Evolutionary conservation across 2,329 filamentous ascomycete genomes (phyloP).

Genomic region (Fusarium fracticaudum): DNA sequence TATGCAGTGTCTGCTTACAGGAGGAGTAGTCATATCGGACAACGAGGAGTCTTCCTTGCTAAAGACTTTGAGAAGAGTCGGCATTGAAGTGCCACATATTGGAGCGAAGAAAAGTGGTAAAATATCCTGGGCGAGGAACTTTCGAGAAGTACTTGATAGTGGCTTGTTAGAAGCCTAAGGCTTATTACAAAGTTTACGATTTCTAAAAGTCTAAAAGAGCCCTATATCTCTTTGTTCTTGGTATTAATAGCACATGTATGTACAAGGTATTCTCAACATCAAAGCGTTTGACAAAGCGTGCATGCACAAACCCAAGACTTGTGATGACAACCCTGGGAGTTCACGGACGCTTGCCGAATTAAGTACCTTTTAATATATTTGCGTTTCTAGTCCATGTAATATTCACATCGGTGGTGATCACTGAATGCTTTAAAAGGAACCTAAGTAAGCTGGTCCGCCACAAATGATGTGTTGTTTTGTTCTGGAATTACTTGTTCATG

Average conservation of each 20-base stretch:
- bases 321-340: neutral
- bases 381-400: neutral
- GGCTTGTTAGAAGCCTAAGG: slow-evolving; percentile 34
- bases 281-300: neutral
- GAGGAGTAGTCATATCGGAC: slow-evolving; percentile 59
- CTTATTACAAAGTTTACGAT: neutral
- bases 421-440: neutral
- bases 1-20: slow-evolving; percentile 60
- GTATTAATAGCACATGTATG: neutral
- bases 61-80: slow-evolving; percentile 50
- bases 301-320: neutral
- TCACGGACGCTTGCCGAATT: neutral
- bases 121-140: slow-evolving; percentile 56
- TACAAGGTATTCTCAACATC: neutral
- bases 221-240: neutral
- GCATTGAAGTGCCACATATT: slow-evolving; percentile 52
- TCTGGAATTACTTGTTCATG: slow-evolving; percentile 8
- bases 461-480: neutral
- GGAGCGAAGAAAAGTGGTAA: slow-evolving; percentile 21
- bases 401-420: neutral
- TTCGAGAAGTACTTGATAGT: slow-evolving; percentile 53
- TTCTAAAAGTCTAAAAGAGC: neutral
- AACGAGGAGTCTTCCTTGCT: slow-evolving; percentile 49
- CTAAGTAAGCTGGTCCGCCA: neutral
- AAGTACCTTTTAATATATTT: neutral